These are phyloP conservation scores for Pharus latifolius DNA, from an alignment of 176 grass and related monocot genomes.

Conservation along the genomic window DNA sequence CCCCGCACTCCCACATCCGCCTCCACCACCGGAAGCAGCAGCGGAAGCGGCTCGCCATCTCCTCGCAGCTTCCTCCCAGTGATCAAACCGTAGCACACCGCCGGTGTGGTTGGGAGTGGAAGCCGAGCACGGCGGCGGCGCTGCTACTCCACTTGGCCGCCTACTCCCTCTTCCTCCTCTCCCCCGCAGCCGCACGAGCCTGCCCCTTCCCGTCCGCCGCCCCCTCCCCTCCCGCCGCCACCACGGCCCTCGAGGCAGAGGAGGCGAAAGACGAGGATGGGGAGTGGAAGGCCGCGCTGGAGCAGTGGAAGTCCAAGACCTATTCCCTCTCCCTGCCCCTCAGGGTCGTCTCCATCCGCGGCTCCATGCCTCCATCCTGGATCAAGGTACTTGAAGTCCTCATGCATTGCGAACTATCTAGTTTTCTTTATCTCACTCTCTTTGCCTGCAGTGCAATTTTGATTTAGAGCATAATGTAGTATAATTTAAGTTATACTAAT, in stretches of 20 bases:
- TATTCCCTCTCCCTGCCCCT: conserved; percentile 77
- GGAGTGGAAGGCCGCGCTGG: conserved; percentile 58
- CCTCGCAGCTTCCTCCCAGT: not conserved
- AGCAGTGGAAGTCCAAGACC: conserved; percentile 71
- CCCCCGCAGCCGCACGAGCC: conserved; percentile 18
- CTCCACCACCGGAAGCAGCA: conserved; percentile 4
- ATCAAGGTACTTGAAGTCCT: conserved; percentile 47
- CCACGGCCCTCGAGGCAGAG: not conserved
- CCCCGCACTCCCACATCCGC: not conserved
- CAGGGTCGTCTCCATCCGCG: conserved; percentile 64
- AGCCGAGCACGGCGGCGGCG: not conserved
- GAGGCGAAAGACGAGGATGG: conserved; percentile 31
- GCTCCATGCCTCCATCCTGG: conserved; percentile 81
- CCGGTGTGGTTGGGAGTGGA: conserved; percentile 6
- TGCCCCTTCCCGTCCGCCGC: conserved; percentile 6
- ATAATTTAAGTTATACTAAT: no score
- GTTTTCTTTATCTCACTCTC: not conserved
- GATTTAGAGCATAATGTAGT: not conserved
- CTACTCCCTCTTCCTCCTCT: conserved; percentile 34
- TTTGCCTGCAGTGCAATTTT: not conserved
- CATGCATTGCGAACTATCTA: not conserved
- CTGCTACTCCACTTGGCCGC: conserved; percentile 43
- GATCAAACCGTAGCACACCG: not conserved
- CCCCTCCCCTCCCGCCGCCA: not conserved
- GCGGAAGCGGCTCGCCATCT: conserved; percentile 8